These are phyloP conservation scores for Apiotrichum mycotoxinovorans DNA, from an alignment of 1,284 basidiomycete species.

Conservation along the genomic window DNA sequence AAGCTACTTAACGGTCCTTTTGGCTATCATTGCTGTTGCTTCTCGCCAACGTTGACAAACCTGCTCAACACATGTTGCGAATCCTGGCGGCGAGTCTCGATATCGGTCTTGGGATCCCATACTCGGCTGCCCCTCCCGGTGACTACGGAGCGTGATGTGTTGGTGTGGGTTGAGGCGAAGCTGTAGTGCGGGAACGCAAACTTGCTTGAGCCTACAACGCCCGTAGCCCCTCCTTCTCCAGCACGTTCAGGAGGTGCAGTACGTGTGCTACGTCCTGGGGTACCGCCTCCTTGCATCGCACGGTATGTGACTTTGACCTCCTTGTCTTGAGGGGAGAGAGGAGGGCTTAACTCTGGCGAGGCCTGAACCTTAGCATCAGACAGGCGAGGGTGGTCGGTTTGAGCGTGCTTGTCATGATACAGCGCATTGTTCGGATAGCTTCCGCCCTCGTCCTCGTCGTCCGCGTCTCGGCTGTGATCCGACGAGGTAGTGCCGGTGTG, in stretches of 20 bases:
- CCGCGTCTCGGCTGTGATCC: slow-evolving; percentile 33
- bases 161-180: background rate
- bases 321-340: background rate
- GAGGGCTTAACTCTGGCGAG: background rate
- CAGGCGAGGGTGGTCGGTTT: slow-evolving; percentile 30
- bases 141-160: background rate
- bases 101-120: slow-evolving; percentile 40
- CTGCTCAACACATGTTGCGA: slow-evolving; percentile 59
- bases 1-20: too few species aligned
- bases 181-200: background rate
- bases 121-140: slow-evolving; percentile 19
- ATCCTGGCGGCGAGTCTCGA: slow-evolving; percentile 58
- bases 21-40: background rate
- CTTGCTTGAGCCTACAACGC: too few species aligned
- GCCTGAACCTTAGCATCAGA: slow-evolving; percentile 38
- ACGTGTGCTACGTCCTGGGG: too few species aligned
- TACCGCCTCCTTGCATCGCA: too few species aligned
- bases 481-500: slow-evolving; percentile 11
- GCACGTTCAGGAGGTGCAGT: too few species aligned
- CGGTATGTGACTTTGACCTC: background rate
- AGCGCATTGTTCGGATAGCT: slow-evolving; percentile 8
- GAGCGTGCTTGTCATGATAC: slow-evolving; percentile 35
- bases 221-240: background rate
- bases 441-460: slow-evolving; percentile 36
- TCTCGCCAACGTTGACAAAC: background rate